Evolutionary conservation across 495 filamentous ascomycete species (phyloP).

Genomic region (Neurospora sp.): DNA sequence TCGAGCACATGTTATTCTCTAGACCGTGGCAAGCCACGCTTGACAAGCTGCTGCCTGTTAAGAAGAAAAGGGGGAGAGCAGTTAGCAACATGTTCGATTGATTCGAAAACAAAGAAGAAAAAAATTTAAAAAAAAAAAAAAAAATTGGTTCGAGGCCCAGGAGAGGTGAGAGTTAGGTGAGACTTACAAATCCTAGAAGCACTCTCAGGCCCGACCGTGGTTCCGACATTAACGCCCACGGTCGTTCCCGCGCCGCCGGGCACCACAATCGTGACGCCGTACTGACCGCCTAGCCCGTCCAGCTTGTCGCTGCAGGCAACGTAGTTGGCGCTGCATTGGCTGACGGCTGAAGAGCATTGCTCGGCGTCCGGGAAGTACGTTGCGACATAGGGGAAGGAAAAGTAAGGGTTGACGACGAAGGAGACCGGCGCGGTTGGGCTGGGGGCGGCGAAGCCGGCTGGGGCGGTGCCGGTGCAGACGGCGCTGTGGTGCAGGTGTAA

Average conservation of each 20-base stretch:
- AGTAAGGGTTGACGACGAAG: slow-evolving; percentile 45
- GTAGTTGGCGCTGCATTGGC: slow-evolving; percentile 54
- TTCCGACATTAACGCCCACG: slow-evolving; percentile 27
- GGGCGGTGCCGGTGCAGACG: slow-evolving; percentile 36
- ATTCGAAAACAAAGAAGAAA: no score
- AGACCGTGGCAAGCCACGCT: slow-evolving; percentile 17
- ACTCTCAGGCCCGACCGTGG: slow-evolving; percentile 27
- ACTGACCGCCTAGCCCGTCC: slow-evolving; percentile 36
- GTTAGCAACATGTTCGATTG: not conserved
- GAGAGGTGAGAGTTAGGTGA: not conserved
- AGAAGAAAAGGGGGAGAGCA: not conserved
- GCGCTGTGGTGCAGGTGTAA: slow-evolving; percentile 18
- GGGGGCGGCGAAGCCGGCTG: slow-evolving; percentile 34
- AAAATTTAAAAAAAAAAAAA: no score
- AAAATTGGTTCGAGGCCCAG: not conserved
- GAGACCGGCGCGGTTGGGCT: slow-evolving; percentile 30
- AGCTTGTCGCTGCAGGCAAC: slow-evolving; percentile 50
- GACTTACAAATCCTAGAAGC: slow-evolving; percentile 52
- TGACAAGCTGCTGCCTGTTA: slow-evolving; percentile 20
- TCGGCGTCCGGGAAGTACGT: slow-evolving; percentile 53
- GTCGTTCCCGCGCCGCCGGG: slow-evolving; percentile 44
- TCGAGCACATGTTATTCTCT: slow-evolving; percentile 17
- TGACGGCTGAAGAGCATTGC: slow-evolving; percentile 57
- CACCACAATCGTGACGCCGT: slow-evolving; percentile 54
- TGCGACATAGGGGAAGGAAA: slow-evolving; percentile 56